Evolutionary conservation across 2,329 filamentous ascomycete species (phyloP).

Genomic region (Fusarium kyushuense): DNA sequence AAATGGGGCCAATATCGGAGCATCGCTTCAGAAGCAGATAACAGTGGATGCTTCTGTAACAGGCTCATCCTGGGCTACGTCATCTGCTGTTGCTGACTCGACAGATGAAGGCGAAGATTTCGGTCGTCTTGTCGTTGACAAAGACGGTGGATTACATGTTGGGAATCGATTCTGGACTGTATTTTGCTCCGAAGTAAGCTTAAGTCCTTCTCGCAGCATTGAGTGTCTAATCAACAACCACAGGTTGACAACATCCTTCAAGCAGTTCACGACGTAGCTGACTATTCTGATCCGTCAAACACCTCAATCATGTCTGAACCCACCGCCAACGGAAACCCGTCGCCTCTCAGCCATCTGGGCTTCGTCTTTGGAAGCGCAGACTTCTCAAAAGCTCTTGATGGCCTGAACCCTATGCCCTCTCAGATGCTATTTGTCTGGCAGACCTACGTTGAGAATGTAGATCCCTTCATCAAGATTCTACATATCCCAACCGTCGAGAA

Average conservation of each 20-base stretch:
- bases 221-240: slow-evolving; percentile 1
- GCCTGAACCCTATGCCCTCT: slow-evolving; percentile 45
- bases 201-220: no score
- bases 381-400: slow-evolving; percentile 20
- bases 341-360: slow-evolving; percentile 20
- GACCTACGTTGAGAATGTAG: slow-evolving; percentile 48
- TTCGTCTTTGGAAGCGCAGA: slow-evolving; percentile 41
- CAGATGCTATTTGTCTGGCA: slow-evolving; percentile 50
- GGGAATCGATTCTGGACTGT: slow-evolving; percentile 51
- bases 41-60: slow-evolving; percentile 22
- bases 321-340: background rate
- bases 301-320: slow-evolving; percentile 5
- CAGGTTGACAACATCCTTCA: slow-evolving; percentile 50
- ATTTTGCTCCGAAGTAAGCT: slow-evolving; percentile 50
- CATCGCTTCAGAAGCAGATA: slow-evolving; percentile 9
- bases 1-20: slow-evolving; percentile 17
- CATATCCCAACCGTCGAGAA: slow-evolving; percentile 39
- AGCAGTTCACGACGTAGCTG: slow-evolving; percentile 47
- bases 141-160: slow-evolving; percentile 45
- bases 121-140: slow-evolving; percentile 46
- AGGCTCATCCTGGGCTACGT: slow-evolving; percentile 13
- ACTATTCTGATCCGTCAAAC: slow-evolving; percentile 19
- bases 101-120: slow-evolving; percentile 49
- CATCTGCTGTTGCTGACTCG: slow-evolving; percentile 11
- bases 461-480: slow-evolving; percentile 51